Percentiles rank a stretch among this genome's conserved stretches.
phyloP scores from a whole-genome alignment of 2,329 filamentous ascomycete genomes.

The Pseudomassariella vexata region DNA sequence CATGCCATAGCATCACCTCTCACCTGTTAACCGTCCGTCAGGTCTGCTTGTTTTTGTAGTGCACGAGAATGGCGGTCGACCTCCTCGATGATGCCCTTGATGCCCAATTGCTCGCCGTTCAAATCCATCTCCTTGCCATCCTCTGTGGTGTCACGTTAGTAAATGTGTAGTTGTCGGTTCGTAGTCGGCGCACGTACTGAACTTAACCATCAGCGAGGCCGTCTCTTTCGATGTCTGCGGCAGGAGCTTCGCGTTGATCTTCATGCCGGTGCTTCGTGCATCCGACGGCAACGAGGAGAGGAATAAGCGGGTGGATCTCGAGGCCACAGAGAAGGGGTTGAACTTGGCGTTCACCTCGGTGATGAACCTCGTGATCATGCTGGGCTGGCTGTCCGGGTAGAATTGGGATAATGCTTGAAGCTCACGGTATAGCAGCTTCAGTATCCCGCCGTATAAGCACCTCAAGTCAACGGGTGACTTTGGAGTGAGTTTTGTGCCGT shows the following conservation, averaged over 20 bases:
- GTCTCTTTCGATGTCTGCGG: conserved; percentile 63
- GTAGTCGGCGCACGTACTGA: conserved; percentile 59
- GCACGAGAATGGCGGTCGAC: conserved; percentile 82
- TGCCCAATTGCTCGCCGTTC: conserved; percentile 73
- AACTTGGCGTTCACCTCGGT: conserved; percentile 83
- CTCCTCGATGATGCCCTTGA: conserved; percentile 82
- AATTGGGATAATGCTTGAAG: too few relatives aligned
- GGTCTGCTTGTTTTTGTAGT: conserved; percentile 76
- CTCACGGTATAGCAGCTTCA: too few relatives aligned
- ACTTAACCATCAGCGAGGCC: conserved; percentile 70
- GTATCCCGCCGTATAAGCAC: too few relatives aligned
- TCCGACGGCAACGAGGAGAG: conserved; percentile 78
- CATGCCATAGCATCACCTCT: neutral
- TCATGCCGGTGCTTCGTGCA: conserved; percentile 67
- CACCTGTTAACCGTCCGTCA: conserved; percentile 39
- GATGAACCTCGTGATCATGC: conserved; percentile 81
- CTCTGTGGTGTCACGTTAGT: conserved; percentile 62
- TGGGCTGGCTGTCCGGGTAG: conserved; percentile 5
- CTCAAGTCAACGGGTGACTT: too few relatives aligned
- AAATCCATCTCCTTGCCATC: conserved; percentile 88
- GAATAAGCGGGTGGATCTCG: conserved; percentile 82
- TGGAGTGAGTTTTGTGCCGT: too few relatives aligned
- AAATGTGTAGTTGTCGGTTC: too few relatives aligned
- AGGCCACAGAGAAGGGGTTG: conserved; percentile 79
- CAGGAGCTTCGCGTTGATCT: conserved; percentile 72